phyloP scores from a whole-genome alignment of 192 early-diverging fungal genomes.

The Lobosporangium transversale region DNA sequence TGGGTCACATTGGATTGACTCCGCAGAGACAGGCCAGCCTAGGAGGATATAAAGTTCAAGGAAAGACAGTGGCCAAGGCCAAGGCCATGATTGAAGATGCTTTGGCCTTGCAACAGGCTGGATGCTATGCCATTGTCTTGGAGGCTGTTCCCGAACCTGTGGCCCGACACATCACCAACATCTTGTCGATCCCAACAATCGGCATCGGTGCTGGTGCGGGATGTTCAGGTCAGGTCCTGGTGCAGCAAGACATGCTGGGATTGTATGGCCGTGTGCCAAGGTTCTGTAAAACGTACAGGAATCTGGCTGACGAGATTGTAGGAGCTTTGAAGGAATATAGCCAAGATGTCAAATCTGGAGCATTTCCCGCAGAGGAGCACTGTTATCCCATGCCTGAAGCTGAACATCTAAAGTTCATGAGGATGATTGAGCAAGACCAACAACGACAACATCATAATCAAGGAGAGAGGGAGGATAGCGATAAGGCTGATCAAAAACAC shows the following conservation, averaged over 20 bases:
- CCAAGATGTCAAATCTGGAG: constrained; percentile 76
- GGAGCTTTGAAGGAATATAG: constrained; percentile 77
- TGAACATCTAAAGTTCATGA: constrained; percentile 61
- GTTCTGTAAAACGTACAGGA: constrained; percentile 90
- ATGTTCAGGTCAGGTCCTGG: constrained; percentile 94
- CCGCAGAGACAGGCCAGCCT: constrained; percentile 89
- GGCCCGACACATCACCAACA: constrained; percentile 82
- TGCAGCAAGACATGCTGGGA: constrained; percentile 90
- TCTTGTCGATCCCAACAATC: constrained; percentile 87
- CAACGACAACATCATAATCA: not conserved
- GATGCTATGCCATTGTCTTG: constrained; percentile 89
- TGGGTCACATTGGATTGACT: constrained; percentile 96
- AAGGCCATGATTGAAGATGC: constrained; percentile 84
- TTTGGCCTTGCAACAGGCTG: constrained; percentile 87
- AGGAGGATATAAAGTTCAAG: constrained; percentile 92
- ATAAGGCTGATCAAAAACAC: no score
- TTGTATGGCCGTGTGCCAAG: constrained; percentile 91
- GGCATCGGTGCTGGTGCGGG: constrained; percentile 94
- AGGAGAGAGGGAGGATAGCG: no score
- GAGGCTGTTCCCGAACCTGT: constrained; percentile 92
- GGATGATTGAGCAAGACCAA: constrained; percentile 22
- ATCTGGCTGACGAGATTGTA: constrained; percentile 76
- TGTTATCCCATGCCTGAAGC: constrained; percentile 79
- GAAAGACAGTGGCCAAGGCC: constrained; percentile 83
- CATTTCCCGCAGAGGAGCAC: constrained; percentile 85